A percentile compares a stretch with the other conserved stretches of the same genome.
Evolutionary conservation across 176 grass and related monocot genomes (phyloP).

Genomic region (Hordeum vulgare): DNA sequence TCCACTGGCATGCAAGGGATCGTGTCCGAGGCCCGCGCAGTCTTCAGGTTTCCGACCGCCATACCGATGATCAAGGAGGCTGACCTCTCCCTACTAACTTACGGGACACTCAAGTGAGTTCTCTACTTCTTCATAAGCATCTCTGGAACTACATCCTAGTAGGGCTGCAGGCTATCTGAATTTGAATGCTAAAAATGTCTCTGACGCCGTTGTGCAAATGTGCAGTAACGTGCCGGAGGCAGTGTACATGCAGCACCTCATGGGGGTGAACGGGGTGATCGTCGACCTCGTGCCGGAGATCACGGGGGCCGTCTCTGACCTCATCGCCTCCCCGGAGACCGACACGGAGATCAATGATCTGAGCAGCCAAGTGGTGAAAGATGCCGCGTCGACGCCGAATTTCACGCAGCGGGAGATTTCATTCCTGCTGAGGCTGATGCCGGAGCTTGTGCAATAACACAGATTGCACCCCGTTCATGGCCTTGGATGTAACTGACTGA

Average conservation of each 20-base stretch:
- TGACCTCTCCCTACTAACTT: constrained; percentile 66
- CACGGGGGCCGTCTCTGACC: constrained; percentile 50
- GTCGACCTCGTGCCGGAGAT: constrained; percentile 85
- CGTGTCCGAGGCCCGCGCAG: constrained; percentile 65
- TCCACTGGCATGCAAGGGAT: constrained; percentile 64
- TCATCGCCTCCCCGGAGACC: constrained; percentile 12
- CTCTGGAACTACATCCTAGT: not conserved
- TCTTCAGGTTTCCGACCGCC: constrained; percentile 61
- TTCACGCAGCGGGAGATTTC: constrained; percentile 77
- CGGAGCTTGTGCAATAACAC: constrained; percentile 67
- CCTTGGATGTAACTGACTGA: not conserved
- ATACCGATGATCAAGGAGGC: constrained; percentile 82
- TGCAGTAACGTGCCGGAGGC: constrained; percentile 87
- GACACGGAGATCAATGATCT: not conserved
- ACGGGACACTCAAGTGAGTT: constrained; percentile 76
- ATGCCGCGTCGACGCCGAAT: constrained; percentile 14
- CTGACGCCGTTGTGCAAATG: not conserved
- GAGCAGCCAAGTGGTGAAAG: not conserved
- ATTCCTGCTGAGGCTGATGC: constrained; percentile 85
- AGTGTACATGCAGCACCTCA: constrained; percentile 86
- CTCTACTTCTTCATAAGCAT: not conserved
- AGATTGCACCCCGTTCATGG: not conserved
- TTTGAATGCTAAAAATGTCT: not conserved
- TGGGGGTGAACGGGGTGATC: constrained; percentile 85
- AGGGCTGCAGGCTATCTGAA: not conserved